phyloP scores from a whole-genome alignment of 805 yeast genomes.

The Barnettozyma sp. region DNA sequence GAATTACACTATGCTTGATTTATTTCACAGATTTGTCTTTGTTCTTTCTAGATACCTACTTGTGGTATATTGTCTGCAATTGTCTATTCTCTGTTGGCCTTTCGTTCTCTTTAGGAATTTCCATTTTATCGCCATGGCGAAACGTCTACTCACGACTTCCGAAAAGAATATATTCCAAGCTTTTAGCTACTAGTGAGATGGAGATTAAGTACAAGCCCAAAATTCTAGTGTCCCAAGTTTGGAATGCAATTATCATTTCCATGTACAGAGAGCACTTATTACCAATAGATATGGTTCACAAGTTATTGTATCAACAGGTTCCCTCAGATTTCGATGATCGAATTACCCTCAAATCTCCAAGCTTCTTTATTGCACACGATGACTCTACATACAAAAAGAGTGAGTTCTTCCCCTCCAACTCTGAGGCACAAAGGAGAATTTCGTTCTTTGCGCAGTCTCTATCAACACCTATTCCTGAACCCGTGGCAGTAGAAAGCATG shows the following conservation, averaged over 20 bases:
- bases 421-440: slow-evolving; percentile 76
- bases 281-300: slow-evolving; percentile 65
- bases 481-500: slow-evolving; percentile 60
- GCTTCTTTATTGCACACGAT: slow-evolving; percentile 76
- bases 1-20: slow-evolving; percentile 46
- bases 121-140: slow-evolving; percentile 86
- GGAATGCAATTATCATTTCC: slow-evolving; percentile 80
- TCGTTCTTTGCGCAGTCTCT: slow-evolving; percentile 88
- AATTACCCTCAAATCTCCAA: slow-evolving; percentile 55
- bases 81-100: slow-evolving; percentile 64
- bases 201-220: slow-evolving; percentile 39
- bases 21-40: slow-evolving; percentile 57
- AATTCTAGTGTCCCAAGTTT: slow-evolving; percentile 55
- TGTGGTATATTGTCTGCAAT: slow-evolving; percentile 82
- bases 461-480: slow-evolving; percentile 77
- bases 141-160: slow-evolving; percentile 72
- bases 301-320: slow-evolving; percentile 45
- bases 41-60: slow-evolving; percentile 74
- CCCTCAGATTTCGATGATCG: slow-evolving; percentile 29
- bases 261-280: slow-evolving; percentile 78
- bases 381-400: slow-evolving; percentile 59
- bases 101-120: slow-evolving; percentile 70
- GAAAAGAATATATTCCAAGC: slow-evolving; percentile 64
- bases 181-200: slow-evolving; percentile 39
- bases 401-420: slow-evolving; percentile 52